Percentiles rank a stretch among this genome's conserved stretches.
phyloP scores from a whole-genome alignment of 495 filamentous ascomycete genomes.

The Rhizodiscina lignyota region DNA sequence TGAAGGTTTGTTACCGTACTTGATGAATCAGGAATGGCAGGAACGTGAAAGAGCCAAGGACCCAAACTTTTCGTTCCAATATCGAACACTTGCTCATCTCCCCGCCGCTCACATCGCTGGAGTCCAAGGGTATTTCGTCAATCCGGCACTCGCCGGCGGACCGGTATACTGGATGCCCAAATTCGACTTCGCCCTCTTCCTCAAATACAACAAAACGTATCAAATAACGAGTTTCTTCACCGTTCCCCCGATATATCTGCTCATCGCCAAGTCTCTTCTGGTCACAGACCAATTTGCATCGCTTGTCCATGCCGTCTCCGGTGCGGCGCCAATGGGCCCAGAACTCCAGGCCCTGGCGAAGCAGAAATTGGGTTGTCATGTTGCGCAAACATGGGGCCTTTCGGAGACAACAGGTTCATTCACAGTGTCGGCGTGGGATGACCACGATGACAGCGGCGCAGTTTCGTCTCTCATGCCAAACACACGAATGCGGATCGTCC shows the following conservation, averaged over 20 bases:
- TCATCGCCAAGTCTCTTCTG: conserved; percentile 14
- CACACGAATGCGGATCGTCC: conserved; percentile 7
- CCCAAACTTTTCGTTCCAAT: conserved; percentile 9
- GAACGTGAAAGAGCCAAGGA: conserved; percentile 2
- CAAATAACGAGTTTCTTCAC: conserved; percentile 16
- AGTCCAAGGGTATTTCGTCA: conserved; percentile 25
- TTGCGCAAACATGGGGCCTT: conserved; percentile 18
- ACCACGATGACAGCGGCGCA: conserved; percentile 11
- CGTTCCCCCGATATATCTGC: conserved; percentile 17
- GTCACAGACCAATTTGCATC: conserved; percentile 15
- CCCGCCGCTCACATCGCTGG: conserved; percentile 30
- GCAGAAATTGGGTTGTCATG: conserved; percentile 14
- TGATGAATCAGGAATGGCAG: too few relatives aligned
- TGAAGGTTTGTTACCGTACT: conserved; percentile 9
- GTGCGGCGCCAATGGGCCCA: conserved; percentile 17
- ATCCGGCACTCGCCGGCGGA: conserved; percentile 9
- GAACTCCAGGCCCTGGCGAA: conserved; percentile 13
- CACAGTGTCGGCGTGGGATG: conserved; percentile 9
- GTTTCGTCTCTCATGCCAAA: conserved; percentile 11
- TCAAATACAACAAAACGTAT: conserved; percentile 12
- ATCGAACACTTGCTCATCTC: conserved; percentile 32
- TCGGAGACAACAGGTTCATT: conserved; percentile 13
- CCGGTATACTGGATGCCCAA: conserved; percentile 18
- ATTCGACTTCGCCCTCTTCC: conserved; percentile 14
- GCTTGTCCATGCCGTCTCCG: conserved; percentile 10